phyloP scores from a whole-genome alignment of 1,139 yeast species.

The Geotrichum aggregatum region DNA sequence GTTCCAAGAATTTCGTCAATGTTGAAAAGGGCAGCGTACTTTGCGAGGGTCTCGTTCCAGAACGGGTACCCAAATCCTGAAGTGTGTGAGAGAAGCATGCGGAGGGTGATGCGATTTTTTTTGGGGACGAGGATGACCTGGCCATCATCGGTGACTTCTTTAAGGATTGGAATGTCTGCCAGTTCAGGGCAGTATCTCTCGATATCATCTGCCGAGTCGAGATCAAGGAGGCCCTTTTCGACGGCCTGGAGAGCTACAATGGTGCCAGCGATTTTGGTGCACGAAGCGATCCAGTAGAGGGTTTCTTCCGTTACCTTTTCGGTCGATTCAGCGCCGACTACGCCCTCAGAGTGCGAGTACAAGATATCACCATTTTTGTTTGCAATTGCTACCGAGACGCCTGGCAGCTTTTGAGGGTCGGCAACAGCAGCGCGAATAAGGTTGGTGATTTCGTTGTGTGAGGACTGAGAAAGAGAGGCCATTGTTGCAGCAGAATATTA shows the following conservation, averaged over 20 bases:
- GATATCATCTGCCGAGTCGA: conserved; percentile 40
- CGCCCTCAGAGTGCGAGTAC: conserved; percentile 26
- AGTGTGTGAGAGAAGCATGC: conserved; percentile 50
- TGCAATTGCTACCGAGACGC: conserved; percentile 18
- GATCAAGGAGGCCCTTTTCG: conserved; percentile 44
- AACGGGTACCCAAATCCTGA: conserved; percentile 32
- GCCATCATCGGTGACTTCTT: conserved; percentile 41
- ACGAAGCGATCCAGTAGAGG: conserved; percentile 44
- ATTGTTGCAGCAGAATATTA: conserved; percentile 12
- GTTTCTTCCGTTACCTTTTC: conserved; percentile 35
- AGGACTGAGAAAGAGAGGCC: conserved; percentile 18
- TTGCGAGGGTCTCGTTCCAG: conserved; percentile 32
- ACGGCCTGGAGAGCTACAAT: conserved; percentile 47
- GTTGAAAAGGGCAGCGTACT: conserved; percentile 19
- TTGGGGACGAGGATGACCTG: conserved; percentile 41
- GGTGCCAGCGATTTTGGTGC: conserved; percentile 49
- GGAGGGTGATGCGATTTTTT: conserved; percentile 42
- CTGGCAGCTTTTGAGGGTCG: conserved; percentile 19
- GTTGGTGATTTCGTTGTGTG: conserved; percentile 8
- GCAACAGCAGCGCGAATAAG: conserved; percentile 16
- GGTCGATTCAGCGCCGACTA: conserved; percentile 27
- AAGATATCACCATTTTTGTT: conserved; percentile 22
- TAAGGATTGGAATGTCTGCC: conserved; percentile 43
- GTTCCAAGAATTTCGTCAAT: conserved; percentile 22
- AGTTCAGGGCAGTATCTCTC: conserved; percentile 44